A percentile compares a stretch with the other conserved stretches of the same genome.
phyloP scores from a whole-genome alignment of 345 rosid species.

The Brassica napus region Da-Ae NC_063440.1:11185001-11185500 shows the following conservation, averaged over 20 bases:
- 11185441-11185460: conserved; percentile 39
- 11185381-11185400: conserved; percentile 25
- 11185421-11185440: conserved; percentile 38
- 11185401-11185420: conserved; percentile 41
- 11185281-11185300: conserved; percentile 32
- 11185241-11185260: conserved; percentile 38
- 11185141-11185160: conserved; percentile 56
- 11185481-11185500: conserved; percentile 41
- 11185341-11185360: conserved; percentile 40
- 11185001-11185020: conserved; percentile 76
- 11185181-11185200: conserved; percentile 73
- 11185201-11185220: conserved; percentile 71
- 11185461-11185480: conserved; percentile 35
- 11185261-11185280: conserved; percentile 23
- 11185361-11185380: conserved; percentile 5
- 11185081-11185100: conserved; percentile 90
- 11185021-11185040: conserved; percentile 72
- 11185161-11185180: conserved; percentile 55
- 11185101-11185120: conserved; percentile 91
- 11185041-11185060: conserved; percentile 46
- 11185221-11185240: conserved; percentile 81
- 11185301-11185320: conserved; percentile 6
- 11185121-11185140: conserved; percentile 68
- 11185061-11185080: conserved; percentile 55
- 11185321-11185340: conserved; percentile 30